These are phyloP conservation scores for Penicillium daleae DNA, from an alignment of 495 filamentous ascomycete species.

Conservation along the genomic window DNA sequence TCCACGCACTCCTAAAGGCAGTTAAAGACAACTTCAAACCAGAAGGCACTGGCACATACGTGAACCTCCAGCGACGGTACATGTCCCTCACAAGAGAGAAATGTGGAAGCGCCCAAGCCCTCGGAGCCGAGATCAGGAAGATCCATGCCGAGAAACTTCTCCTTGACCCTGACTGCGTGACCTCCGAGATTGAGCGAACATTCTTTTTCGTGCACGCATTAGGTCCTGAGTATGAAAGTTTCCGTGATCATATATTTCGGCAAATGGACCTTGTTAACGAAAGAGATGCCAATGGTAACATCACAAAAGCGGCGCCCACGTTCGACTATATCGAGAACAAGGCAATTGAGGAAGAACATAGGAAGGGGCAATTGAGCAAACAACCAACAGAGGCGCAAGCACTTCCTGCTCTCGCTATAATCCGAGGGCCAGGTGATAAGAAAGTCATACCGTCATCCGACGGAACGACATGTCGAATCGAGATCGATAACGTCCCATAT, in stretches of 20 bases:
- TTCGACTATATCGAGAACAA: not conserved
- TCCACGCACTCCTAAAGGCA: not conserved
- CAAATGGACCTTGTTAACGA: not conserved
- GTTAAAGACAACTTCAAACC: not conserved
- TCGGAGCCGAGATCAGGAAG: no score
- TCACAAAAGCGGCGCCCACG: not conserved
- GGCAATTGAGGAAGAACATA: not conserved
- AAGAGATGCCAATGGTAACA: not conserved
- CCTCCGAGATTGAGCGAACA: not conserved
- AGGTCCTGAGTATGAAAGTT: not conserved
- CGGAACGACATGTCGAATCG: no score
- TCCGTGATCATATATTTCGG: not conserved
- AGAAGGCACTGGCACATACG: not conserved
- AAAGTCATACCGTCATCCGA: not conserved
- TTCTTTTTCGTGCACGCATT: not conserved
- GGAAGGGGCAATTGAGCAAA: not conserved
- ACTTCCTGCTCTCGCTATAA: no score
- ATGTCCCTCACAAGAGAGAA: no score
- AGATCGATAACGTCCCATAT: not conserved
- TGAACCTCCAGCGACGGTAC: no score
- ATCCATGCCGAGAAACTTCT: no score
- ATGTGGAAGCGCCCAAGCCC: no score
- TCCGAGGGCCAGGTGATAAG: not conserved
- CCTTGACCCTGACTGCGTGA: not conserved
- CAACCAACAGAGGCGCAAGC: not conserved